Base-by-base conservation (phyloP, 306 rosid genomes). In the Cucurbita ficifolia region DNA sequence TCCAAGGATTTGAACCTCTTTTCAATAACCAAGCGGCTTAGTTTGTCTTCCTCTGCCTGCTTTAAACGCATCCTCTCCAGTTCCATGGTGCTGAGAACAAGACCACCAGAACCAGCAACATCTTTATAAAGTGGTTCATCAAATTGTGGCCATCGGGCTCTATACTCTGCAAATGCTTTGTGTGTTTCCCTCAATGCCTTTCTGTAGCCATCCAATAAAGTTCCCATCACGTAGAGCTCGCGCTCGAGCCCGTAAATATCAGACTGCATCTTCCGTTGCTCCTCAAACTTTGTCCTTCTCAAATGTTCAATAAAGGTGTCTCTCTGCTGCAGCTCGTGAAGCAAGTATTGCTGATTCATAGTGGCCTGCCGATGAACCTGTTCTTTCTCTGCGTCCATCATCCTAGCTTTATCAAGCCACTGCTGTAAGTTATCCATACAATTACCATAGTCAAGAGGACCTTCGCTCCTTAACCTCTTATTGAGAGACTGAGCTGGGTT, bases 101-200 rank as follows among this genome's bases (percentile, higher is more conserved):
- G 95, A 16, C 97, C 99, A 3, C 96, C 96, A 60, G 97, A 86
- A 19, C 88, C 96, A 52, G 95, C 84, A 79, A 94, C 97, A 76
- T 94, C 97, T 80, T 79, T 86, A 79, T 91, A 94, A 61, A 94
- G 96, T 16, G 96, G 92, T 51, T 89, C 99, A 73, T 86, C 91
- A 60, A 80, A 85, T 79, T 87, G 84, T 1, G 92, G 88, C 80
- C 76, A 78, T 1, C 64, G 82, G 13, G 78, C 81, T 79, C 97
- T 85, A 70, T 89, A 89, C 55, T 89, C 95, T 68, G 82, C 39
- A 81, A 94, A 91, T 45, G 88, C 76, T 56, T 81, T 91, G 29
- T 78, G 80, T 46, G 92, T 82, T 81, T 85, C 92, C 85, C 85
- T 89, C 75, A 85, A 77, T 75, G 92, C 97, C 81, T 85, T 89